phyloP scores from a whole-genome alignment of 768 basidiomycete genomes.

The Lactarius sanguifluus region DNA sequence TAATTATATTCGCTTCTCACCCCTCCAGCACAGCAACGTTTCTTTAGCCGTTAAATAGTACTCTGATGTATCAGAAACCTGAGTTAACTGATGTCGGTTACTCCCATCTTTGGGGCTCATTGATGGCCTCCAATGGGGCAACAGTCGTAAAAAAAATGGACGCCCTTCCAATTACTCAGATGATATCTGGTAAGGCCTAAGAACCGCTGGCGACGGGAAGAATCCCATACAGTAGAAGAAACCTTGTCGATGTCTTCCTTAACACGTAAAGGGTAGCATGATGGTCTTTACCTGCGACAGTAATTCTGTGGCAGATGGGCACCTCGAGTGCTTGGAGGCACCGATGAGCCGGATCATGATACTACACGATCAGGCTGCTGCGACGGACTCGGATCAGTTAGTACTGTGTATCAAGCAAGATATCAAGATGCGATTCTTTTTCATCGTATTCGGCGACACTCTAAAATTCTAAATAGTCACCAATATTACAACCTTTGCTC shows the following conservation, averaged over 20 bases:
- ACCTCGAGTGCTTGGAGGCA: constrained; percentile 13
- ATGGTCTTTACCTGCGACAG: constrained; percentile 17
- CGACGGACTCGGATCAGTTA: too few species aligned
- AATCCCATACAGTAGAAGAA: constrained; percentile 61
- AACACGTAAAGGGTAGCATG: background rate
- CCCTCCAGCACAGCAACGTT: too few species aligned
- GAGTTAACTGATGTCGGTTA: too few species aligned
- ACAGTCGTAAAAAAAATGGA: too few species aligned
- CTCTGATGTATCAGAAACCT: too few species aligned
- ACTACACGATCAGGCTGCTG: too few species aligned
- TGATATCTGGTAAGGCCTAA: constrained; percentile 30
- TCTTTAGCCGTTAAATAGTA: too few species aligned
- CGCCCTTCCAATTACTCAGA: too few species aligned
- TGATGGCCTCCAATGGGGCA: too few species aligned
- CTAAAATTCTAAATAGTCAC: constrained; percentile 43
- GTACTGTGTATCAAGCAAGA: too few species aligned
- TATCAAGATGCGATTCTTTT: constrained; percentile 22
- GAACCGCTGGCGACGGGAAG: constrained; percentile 45
- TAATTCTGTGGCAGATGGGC: constrained; percentile 28
- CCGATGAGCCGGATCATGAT: constrained; percentile 24
- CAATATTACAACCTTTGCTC: constrained; percentile 10
- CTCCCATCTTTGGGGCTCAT: constrained; percentile 43
- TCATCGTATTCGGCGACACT: constrained; percentile 30
- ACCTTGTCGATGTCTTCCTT: constrained; percentile 6
- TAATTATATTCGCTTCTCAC: too few species aligned